Base-by-base conservation (phyloP, 1,284 basidiomycete species). In the Fomitopsis betulina region DNA sequence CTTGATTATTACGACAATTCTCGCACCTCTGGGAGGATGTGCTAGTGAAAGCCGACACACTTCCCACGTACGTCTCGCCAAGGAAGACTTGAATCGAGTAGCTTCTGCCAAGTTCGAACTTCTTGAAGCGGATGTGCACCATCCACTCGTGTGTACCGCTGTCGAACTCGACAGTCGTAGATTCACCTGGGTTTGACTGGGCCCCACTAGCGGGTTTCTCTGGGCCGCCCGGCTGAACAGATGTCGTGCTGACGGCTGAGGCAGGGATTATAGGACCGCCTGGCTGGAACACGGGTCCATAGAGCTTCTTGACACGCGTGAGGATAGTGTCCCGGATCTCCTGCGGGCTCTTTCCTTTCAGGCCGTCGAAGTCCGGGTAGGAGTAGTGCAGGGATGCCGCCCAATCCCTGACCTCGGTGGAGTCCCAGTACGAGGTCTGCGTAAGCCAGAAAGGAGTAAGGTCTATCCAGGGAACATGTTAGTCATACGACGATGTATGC, bases 31-130 rank as follows among this genome's bases (percentile, higher is more conserved):
- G 70, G 4, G 75, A 63, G n/a, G 62, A 58, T 54, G 67, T 69
- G 56, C 76, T 78, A 32, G 76, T 76, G 59, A 80, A 80, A 25
- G 73, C 74, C 54, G 72, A 65, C 62, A 74, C 71, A 4, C 72
- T 65, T 13, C 76, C 78, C 54, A 76, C 74, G 58, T 73, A 76
- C 51, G 70, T 63, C 4, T 67, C 56, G 5, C 75, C 78, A 5
- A 80, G 67, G 74, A 78, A 80, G 55, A 80, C 54, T 30, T 75
- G 63, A 23, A 80, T 68, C n/a, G 68, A 65, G 65, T 77, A 80
- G 66, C 75, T 76, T 19, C 64, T 58, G 0, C 73, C 73, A 25
- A 79, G 60, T 55, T 75, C 77, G 65, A 71, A 75, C 62, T 79
- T 75, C 68, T 78, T 75, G 64, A 73, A 68, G 12, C 67, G 63